These are phyloP conservation scores for Daldinia eschscholtzii DNA, from an alignment of 2,329 filamentous ascomycete genomes.

Conservation along the genomic window DNA sequence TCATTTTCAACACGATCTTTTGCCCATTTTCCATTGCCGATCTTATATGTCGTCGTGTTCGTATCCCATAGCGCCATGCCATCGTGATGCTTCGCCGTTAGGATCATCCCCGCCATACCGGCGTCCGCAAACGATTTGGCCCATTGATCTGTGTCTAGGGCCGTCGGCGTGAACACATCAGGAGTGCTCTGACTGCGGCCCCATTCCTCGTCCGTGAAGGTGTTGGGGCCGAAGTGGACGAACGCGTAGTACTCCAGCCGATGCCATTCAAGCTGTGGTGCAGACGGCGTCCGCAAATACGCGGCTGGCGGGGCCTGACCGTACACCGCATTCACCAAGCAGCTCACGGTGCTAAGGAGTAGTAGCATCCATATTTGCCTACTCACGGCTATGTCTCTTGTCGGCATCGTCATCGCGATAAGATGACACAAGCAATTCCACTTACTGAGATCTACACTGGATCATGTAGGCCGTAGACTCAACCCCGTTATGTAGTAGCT, in stretches of 20 bases:
- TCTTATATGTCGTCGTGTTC: constrained; percentile 52
- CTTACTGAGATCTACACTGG: constrained; percentile 9
- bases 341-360: constrained; percentile 13
- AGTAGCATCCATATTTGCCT: constrained; percentile 10
- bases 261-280: constrained; percentile 50
- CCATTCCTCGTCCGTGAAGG: constrained; percentile 52
- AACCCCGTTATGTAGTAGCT: constrained; percentile 23
- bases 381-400: background rate
- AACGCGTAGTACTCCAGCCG: constrained; percentile 50
- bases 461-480: constrained; percentile 1
- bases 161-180: constrained; percentile 48
- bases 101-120: constrained; percentile 53
- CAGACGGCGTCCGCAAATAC: constrained; percentile 44
- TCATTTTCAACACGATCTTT: constrained; percentile 46
- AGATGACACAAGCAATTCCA: background rate
- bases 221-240: constrained; percentile 51
- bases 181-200: constrained; percentile 47
- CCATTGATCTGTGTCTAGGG: constrained; percentile 51
- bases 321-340: constrained; percentile 10
- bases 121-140: constrained; percentile 48
- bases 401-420: constrained; percentile 16
- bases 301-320: constrained; percentile 41
- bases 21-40: constrained; percentile 52
- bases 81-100: constrained; percentile 56
- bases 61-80: constrained; percentile 55